phyloP scores from a whole-genome alignment of 768 basidiomycete species.

The Mycena venus region DNA sequence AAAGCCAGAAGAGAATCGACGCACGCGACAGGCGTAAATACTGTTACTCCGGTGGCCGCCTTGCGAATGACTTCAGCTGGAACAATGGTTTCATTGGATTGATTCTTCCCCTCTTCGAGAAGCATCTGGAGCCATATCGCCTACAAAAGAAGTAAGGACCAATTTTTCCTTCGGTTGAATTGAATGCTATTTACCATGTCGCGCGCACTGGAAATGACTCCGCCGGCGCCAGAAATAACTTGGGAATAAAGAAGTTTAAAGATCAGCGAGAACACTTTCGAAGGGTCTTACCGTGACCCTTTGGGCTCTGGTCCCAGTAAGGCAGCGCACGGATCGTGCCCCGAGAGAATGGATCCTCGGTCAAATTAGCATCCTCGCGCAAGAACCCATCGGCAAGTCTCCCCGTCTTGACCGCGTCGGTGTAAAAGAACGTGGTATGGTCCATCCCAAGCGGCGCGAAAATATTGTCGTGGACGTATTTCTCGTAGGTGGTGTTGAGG shows the following conservation, averaged over 20 bases:
- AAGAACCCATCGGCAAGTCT: conserved; percentile 40
- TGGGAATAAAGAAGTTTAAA: background rate
- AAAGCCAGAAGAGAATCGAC: background rate
- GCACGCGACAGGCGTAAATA: conserved; percentile 33
- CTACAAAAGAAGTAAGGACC: conserved; percentile 12
- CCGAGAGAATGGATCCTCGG: conserved; percentile 35
- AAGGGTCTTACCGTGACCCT: conserved; percentile 30
- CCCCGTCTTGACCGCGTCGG: conserved; percentile 41
- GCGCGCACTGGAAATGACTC: conserved; percentile 43
- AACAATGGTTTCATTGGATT: conserved; percentile 39
- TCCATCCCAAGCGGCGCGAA: conserved; percentile 43
- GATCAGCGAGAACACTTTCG: background rate
- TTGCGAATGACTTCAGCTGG: conserved; percentile 39
- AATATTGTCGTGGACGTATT: conserved; percentile 44
- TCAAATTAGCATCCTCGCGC: conserved; percentile 34
- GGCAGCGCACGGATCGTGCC: conserved; percentile 37
- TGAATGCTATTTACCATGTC: no score
- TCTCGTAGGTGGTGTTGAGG: conserved; percentile 33
- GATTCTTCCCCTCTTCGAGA: conserved; percentile 40
- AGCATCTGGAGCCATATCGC: conserved; percentile 47
- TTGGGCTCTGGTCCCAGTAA: conserved; percentile 40
- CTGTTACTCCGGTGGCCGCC: conserved; percentile 40
- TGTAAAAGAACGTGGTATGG: conserved; percentile 43
- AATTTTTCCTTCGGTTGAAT: no score
- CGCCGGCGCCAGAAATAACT: conserved; percentile 44